Percentiles rank a stretch among this genome's conserved stretches.
These are phyloP conservation scores for Ophiosphaerella narmari DNA, from an alignment of 2,329 filamentous ascomycete species.

Conservation along the genomic window DNA sequence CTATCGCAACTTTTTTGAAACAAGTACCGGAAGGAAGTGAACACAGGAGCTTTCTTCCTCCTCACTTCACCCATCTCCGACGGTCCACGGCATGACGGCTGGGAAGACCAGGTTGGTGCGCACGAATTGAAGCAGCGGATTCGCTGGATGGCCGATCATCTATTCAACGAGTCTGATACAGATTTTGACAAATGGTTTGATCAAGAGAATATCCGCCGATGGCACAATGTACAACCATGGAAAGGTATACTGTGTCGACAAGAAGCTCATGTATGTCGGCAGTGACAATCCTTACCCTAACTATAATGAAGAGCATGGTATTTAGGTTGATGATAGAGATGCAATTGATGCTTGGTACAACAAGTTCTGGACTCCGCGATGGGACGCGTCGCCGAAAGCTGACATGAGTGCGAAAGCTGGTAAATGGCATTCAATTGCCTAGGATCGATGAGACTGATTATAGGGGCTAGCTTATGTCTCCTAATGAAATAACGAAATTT, in stretches of 20 bases:
- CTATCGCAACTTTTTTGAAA: neutral
- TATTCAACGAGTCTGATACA: neutral
- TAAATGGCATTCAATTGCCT: no score
- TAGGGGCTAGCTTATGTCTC: neutral
- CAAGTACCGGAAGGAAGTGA: no score
- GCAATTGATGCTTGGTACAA: neutral
- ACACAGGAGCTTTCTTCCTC: no score
- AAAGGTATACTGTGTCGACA: neutral
- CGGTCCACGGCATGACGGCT: no score
- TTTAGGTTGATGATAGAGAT: neutral
- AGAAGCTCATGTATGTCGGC: neutral
- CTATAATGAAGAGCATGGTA: neutral
- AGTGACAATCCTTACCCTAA: neutral
- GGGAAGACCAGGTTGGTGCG: no score
- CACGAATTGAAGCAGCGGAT: no score
- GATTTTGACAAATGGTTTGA: neutral
- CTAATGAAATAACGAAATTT: neutral
- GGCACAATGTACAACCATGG: neutral
- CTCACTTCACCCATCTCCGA: no score
- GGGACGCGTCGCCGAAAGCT: neutral
- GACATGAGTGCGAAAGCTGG: neutral
- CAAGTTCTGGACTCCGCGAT: neutral
- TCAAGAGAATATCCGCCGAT: neutral
- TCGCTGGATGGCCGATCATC: no score
- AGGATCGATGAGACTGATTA: neutral